Percentiles rank a stretch among this genome's conserved stretches.
These are phyloP conservation scores for Lodderomyces elongisporus DNA, from an alignment of 1,139 yeast genomes.

Conservation along the genomic window DNA sequence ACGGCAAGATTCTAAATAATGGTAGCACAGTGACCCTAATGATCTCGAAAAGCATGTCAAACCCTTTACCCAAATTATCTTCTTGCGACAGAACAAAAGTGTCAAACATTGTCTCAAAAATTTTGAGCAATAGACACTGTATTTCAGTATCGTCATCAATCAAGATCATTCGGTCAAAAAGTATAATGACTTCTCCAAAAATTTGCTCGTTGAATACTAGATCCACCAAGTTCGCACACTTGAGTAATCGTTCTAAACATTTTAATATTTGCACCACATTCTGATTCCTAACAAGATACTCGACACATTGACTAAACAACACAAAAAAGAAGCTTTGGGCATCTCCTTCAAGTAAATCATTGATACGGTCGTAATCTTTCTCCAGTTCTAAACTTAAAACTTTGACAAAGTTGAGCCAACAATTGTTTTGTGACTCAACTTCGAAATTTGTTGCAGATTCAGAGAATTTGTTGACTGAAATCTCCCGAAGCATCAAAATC, in stretches of 20 bases:
- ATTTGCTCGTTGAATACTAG: slow-evolving; percentile 63
- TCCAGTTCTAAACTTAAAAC: slow-evolving; percentile 69
- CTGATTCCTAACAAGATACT: slow-evolving; percentile 52
- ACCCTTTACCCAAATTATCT: slow-evolving; percentile 47
- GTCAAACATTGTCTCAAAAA: slow-evolving; percentile 46
- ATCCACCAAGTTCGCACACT: slow-evolving; percentile 52
- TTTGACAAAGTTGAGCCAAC: slow-evolving; percentile 77
- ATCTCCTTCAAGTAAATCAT: slow-evolving; percentile 46
- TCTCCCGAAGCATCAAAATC: slow-evolving; percentile 73
- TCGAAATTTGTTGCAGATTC: slow-evolving; percentile 41
- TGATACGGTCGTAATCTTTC: slow-evolving; percentile 40
- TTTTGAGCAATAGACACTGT: slow-evolving; percentile 50
- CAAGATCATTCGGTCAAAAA: slow-evolving; percentile 67
- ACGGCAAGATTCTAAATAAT: slow-evolving; percentile 56
- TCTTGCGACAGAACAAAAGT: slow-evolving; percentile 21
- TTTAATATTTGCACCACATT: slow-evolving; percentile 41
- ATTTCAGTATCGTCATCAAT: slow-evolving; percentile 52
- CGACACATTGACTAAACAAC: slow-evolving; percentile 79
- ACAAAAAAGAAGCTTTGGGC: slow-evolving; percentile 74
- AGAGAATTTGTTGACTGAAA: slow-evolving; percentile 60
- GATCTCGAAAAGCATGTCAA: slow-evolving; percentile 78
- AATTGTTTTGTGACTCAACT: slow-evolving; percentile 51
- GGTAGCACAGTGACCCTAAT: slow-evolving; percentile 69
- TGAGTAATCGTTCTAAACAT: slow-evolving; percentile 55
- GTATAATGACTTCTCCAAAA: slow-evolving; percentile 70